Conservation (phyloP, 2,329 filamentous ascomycete species). For the Epichloe coenophiala region DNA sequence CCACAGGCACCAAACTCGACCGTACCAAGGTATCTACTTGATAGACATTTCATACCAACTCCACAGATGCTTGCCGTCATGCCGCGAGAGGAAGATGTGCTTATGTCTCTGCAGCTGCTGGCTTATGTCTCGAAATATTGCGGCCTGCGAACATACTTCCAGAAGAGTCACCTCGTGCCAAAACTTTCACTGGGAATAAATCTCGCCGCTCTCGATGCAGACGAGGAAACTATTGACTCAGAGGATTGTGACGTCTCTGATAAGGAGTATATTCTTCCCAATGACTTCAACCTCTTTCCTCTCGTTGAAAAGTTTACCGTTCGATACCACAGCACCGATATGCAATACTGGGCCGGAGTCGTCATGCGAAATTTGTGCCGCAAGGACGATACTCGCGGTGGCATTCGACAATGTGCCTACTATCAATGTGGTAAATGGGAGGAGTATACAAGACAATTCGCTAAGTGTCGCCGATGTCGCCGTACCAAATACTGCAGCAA, state of each 20-base stretch:
- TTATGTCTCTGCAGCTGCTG: conserved; percentile 93
- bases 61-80: conserved; percentile 74
- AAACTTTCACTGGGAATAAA: conserved; percentile 82
- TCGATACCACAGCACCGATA: conserved; percentile 85
- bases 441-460: conserved; percentile 89
- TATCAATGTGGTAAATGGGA: conserved; percentile 99
- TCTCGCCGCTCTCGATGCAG: conserved; percentile 64
- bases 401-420: conserved; percentile 93
- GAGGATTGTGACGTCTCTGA: conserved; percentile 46
- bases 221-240: conserved; percentile 28
- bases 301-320: conserved; percentile 97
- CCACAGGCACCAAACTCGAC: conserved; percentile 58
- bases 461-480: conserved; percentile 90
- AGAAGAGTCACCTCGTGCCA: conserved; percentile 85
- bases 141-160: conserved; percentile 89
- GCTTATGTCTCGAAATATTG: conserved; percentile 99
- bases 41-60: conserved; percentile 55
- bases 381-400: conserved; percentile 88
- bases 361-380: conserved; percentile 98
- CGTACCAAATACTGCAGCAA: conserved; percentile 99
- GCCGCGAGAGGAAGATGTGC: conserved; percentile 91
- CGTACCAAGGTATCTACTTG: conserved; percentile 67
- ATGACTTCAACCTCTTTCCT: conserved; percentile 97
- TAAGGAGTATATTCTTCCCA: conserved; percentile 80
- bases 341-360: conserved; percentile 99